Evolutionary conservation across 2,329 filamentous ascomycete genomes (phyloP).

Genomic region (Paracamarosporium sp.): DNA sequence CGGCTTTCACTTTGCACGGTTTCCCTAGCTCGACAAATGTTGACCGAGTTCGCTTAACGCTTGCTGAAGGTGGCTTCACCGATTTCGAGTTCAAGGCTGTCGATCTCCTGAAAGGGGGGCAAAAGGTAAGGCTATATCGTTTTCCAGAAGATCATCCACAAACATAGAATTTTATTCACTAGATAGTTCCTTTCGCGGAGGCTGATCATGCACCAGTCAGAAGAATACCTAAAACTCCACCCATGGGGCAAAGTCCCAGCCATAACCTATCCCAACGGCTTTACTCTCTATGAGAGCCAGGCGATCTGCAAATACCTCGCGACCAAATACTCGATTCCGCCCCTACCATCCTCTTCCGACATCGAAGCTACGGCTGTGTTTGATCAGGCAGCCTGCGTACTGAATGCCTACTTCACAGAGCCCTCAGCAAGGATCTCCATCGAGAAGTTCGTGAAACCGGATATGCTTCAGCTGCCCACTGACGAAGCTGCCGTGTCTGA

Average conservation of each 20-base stretch:
- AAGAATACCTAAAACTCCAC: slow-evolving; percentile 23
- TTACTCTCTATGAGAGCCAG: slow-evolving; percentile 55
- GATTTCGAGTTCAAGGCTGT: slow-evolving; percentile 23
- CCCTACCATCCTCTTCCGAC: slow-evolving; percentile 50
- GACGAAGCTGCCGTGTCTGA: slow-evolving; percentile 50
- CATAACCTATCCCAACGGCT: slow-evolving; percentile 44
- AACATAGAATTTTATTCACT: neutral
- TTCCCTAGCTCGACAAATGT: slow-evolving; percentile 23
- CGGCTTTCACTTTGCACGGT: slow-evolving; percentile 26
- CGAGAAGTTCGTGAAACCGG: slow-evolving; percentile 55
- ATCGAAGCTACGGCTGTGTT: slow-evolving; percentile 51
- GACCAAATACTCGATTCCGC: slow-evolving; percentile 54
- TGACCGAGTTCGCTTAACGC: slow-evolving; percentile 26
- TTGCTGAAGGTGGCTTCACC: slow-evolving; percentile 28
- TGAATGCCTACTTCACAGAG: slow-evolving; percentile 53
- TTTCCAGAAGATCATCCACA: neutral
- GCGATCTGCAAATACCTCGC: slow-evolving; percentile 57
- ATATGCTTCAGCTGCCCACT: slow-evolving; percentile 50
- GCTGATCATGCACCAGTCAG: slow-evolving; percentile 19
- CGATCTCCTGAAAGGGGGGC: slow-evolving; percentile 19
- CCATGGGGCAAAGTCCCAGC: slow-evolving; percentile 28
- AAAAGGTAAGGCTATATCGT: slow-evolving; percentile 13
- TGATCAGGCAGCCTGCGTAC: slow-evolving; percentile 52
- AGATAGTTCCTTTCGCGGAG: neutral
- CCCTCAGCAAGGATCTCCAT: slow-evolving; percentile 53